Base-by-base conservation (phyloP, 345 rosid genomes). In the Ricinus communis region DNA sequence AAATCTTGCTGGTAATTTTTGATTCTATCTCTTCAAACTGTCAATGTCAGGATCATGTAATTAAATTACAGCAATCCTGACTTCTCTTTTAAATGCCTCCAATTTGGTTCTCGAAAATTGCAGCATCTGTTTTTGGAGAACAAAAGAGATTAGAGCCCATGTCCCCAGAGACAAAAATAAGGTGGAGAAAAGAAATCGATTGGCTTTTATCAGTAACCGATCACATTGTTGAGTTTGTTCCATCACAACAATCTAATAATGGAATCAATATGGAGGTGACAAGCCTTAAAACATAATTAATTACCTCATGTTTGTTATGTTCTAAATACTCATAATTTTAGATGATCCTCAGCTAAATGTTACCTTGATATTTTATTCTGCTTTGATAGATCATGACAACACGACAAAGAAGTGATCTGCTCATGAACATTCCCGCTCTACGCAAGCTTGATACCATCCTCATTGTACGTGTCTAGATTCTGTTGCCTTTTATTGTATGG, bases 41-140 rank as follows among this genome's bases (percentile, higher is more conserved):
- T 10, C 25, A 67, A 30, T 46, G 0, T 8, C 25, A 24, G 31
- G 5, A 55, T n/a, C 27, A 4, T 13, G 16, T 22, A 2, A 22
- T 54, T 54, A 8, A 14, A 33, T 33, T 33, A 2, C 5, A 43
- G 14, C 47, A 9, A 57, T 11, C 7, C 59, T 18, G 62, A 57
- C 1, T 21, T 53, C 11, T 21, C 57, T 6, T 53, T 11, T 8
- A 0, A 5, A 9, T n/a, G n/a, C 3, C 19, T 30, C 11, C n/a
- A 8, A 4, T 31, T 59, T 28, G 47, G 47, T 50, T 36, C 9
- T 21, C 33, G 8, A 12, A 8, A 6, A 45, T 73, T 76, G 81
- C 87, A 91, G 97, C 98, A 56, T 91, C 96, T 8, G 79, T 91
- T 72, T 93, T 93, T 16, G 97, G 97, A 16, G 98, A 91, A 68